Evolutionary conservation across 306 rosid species (phyloP).

Genomic region (Casuarina equisetifolia): DNA sequence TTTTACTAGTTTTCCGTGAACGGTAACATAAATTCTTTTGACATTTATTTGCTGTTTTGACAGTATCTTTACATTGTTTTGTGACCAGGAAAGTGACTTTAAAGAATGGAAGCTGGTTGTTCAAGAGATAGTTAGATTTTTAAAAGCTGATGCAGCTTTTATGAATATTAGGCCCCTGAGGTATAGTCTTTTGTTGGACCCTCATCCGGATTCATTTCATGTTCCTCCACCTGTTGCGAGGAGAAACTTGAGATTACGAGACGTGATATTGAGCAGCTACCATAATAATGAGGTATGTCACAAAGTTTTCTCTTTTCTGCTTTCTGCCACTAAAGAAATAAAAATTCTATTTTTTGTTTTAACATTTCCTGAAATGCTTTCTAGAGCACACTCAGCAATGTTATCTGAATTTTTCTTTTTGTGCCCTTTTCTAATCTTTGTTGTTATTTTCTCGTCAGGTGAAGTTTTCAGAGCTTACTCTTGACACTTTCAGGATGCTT

Average conservation of each 20-base stretch:
- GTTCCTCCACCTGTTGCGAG: conserved; percentile 46
- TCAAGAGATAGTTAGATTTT: conserved; percentile 80
- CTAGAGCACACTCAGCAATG: conserved; percentile 10
- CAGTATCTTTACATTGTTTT: conserved; percentile 37
- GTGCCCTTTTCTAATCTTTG: conserved; percentile 13
- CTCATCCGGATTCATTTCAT: conserved; percentile 68
- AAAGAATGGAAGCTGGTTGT: conserved; percentile 95
- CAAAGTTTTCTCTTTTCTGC: conserved; percentile 22
- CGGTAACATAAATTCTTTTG: conserved; percentile 20
- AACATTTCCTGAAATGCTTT: neutral
- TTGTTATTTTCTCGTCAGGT: conserved; percentile 52
- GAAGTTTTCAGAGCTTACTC: conserved; percentile 84
- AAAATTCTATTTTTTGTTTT: no score
- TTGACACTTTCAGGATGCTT: conserved; percentile 96
- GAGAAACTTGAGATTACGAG: conserved; percentile 66
- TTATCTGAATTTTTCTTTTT: conserved; percentile 13
- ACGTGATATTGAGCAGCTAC: conserved; percentile 85
- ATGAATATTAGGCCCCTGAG: conserved; percentile 90
- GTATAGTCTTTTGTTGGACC: conserved; percentile 76
- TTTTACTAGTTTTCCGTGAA: conserved; percentile 1
- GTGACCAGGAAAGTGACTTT: conserved; percentile 79
- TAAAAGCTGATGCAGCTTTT: conserved; percentile 75
- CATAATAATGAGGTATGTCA: conserved; percentile 78
- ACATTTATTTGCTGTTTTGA: conserved; percentile 29
- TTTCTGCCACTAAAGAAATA: neutral